Evolutionary conservation across 1,284 basidiomycete genomes (phyloP).

Genomic region (Schizopora paradoxa): DNA sequence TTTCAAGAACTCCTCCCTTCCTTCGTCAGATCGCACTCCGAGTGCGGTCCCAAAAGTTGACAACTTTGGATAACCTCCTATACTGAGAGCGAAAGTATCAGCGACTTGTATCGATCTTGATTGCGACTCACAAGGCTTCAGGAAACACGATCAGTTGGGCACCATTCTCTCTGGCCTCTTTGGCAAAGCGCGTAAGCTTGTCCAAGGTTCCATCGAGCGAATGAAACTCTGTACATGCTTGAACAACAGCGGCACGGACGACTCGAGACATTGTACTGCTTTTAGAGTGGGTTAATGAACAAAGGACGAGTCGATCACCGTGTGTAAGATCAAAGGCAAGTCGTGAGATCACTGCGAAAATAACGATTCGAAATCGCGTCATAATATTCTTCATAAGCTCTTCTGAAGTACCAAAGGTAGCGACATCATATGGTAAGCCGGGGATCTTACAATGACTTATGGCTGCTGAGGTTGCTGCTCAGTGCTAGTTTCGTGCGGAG

Average conservation of each 20-base stretch:
- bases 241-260: conserved; percentile 47
- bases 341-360: no score
- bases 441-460: no score
- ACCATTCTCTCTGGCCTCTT: conserved; percentile 37
- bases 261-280: conserved; percentile 9
- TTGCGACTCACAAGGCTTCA: conserved; percentile 58
- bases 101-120: conserved; percentile 10
- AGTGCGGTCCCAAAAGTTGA: conserved; percentile 55
- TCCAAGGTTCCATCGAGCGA: conserved; percentile 47
- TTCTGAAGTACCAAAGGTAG: no score
- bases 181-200: conserved; percentile 51
- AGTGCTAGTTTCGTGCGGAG: no score
- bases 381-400: no score
- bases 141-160: conserved; percentile 64
- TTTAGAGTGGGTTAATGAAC: background rate
- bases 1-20: conserved; percentile 56
- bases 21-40: conserved; percentile 46
- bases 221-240: conserved; percentile 49
- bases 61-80: conserved; percentile 64
- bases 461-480: no score
- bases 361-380: no score
- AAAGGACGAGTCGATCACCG: no score
- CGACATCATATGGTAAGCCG: no score
- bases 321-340: no score
- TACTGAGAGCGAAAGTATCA: conserved; percentile 31